Evolutionary conservation across 2,329 filamentous ascomycete species (phyloP), one percentile per base, ranked within the genome.

Genomic region (Sclerotinia glacialis): DNA sequence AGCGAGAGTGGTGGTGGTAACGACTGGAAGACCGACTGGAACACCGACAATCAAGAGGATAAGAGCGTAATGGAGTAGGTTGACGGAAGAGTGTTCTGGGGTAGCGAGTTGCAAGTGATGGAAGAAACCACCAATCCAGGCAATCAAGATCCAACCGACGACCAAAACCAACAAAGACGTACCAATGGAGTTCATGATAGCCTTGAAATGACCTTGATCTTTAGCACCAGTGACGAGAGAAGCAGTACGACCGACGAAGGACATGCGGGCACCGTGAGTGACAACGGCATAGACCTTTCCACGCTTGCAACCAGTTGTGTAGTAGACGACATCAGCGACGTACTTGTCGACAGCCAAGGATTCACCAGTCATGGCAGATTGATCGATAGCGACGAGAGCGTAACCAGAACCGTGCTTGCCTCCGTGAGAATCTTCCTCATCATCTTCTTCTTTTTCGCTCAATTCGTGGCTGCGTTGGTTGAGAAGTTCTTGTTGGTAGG

Each of bases 111-210:
- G 81, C 71, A 91, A 77, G 79, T 89, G 81, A 77, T 86, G 89
- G 85, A 87, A 91, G 85, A 92, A 92, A 78, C 88, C 89, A 78
- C 89, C 89, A 72, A 92, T 89, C 89, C 89, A 92, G 73, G 88
- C 83, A 66, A 85, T 80, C 74, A 92, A 82, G 78, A 92, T 90
- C 83, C 85, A 92, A 80, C 90, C 89, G 79, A 92, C 88, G 80
- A 92, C 89, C 69, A 92, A 82, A 73, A 92, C 88, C 73, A 92
- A 83, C 66, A 92, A 83, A 68, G 86, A 81, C 64, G 88, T 91
- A 79, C 89, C 89, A 76, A 92, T 92, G 76, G 85, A 89, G 85
- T 92, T 88, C 89, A 92, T 92, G 82, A 92, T 89, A 71, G 89
- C 89, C 82, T 92, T 91, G 85, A 91, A 91, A 80, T 91, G 88